These are phyloP conservation scores for Camptophora hylomeconis DNA, from an alignment of 2,329 filamentous ascomycete species.

Conservation along the genomic window DNA sequence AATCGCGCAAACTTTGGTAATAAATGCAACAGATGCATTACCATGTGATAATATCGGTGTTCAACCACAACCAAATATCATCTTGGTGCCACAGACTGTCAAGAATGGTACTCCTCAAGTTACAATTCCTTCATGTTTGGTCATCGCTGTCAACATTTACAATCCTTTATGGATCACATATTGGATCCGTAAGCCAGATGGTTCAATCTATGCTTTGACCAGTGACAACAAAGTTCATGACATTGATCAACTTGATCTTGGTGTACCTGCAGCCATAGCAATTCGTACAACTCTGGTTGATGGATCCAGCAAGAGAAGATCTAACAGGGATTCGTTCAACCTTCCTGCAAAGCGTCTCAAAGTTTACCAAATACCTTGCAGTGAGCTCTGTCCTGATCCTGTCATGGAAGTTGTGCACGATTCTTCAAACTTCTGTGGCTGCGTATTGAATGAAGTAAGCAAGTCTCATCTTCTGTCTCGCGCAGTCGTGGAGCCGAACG, in stretches of 20 bases:
- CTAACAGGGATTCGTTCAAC: neutral
- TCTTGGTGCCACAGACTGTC: constrained; percentile 12
- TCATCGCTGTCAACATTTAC: constrained; percentile 18
- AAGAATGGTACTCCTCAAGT: constrained; percentile 11
- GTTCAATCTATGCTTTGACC: constrained; percentile 11
- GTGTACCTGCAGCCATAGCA: constrained; percentile 8
- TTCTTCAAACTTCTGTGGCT: constrained; percentile 11
- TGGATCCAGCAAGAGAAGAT: constrained; percentile 6
- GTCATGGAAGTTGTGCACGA: constrained; percentile 10
- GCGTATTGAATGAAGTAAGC: constrained; percentile 10
- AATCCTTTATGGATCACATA: constrained; percentile 12
- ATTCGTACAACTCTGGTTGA: constrained; percentile 7
- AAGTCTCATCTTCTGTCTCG: constrained; percentile 4
- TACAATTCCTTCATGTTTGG: constrained; percentile 12
- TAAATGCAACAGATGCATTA: constrained; percentile 14
- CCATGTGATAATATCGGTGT: constrained; percentile 13
- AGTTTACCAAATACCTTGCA: constrained; percentile 7
- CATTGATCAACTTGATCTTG: constrained; percentile 13
- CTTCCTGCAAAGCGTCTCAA: neutral
- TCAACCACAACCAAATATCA: constrained; percentile 11
- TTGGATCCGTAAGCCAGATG: constrained; percentile 14
- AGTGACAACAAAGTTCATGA: constrained; percentile 14
- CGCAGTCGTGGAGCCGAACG: constrained; percentile 7
- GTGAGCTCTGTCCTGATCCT: constrained; percentile 9
- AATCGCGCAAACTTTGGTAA: constrained; percentile 11